Evolutionary conservation across 495 filamentous ascomycete species (phyloP).

Genomic region (Podospora sp.): DNA sequence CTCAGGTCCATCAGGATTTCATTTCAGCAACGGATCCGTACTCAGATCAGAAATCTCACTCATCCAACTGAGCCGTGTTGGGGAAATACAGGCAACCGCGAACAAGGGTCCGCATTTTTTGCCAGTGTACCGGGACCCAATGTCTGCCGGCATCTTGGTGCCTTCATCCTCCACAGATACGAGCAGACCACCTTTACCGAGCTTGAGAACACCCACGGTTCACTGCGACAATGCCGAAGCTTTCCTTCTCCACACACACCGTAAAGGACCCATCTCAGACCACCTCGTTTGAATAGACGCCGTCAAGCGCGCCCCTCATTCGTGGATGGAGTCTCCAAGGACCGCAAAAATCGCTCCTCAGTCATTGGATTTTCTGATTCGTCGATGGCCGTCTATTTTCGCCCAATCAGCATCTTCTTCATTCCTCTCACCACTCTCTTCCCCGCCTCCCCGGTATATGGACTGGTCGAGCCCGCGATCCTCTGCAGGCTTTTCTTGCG

Average conservation of each 20-base stretch:
- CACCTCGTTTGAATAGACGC: conserved; percentile 29
- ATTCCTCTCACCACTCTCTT: neutral
- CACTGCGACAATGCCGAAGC: neutral
- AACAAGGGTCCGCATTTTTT: conserved; percentile 18
- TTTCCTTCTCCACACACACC: conserved; percentile 6
- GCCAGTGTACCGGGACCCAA: conserved; percentile 19
- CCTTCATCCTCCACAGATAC: conserved; percentile 14
- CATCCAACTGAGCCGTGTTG: neutral
- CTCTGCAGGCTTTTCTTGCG: neutral
- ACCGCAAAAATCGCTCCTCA: conserved; percentile 12
- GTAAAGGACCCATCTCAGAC: conserved; percentile 31
- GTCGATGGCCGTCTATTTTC: conserved; percentile 26
- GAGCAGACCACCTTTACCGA: conserved; percentile 4
- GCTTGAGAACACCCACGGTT: neutral
- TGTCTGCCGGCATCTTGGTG: neutral
- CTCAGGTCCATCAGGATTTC: neutral
- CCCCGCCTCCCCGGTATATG: conserved; percentile 4
- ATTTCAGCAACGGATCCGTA: neutral
- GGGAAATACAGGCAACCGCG: conserved; percentile 15
- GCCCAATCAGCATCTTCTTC: conserved; percentile 22
- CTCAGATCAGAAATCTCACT: neutral
- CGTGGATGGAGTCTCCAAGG: conserved; percentile 16
- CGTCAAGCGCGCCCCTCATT: conserved; percentile 23
- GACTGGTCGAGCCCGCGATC: conserved; percentile 7
- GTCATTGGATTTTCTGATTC: conserved; percentile 33